Conservation (phyloP, 1,139 yeast genomes). For the Ogataea hybrid region DNA sequence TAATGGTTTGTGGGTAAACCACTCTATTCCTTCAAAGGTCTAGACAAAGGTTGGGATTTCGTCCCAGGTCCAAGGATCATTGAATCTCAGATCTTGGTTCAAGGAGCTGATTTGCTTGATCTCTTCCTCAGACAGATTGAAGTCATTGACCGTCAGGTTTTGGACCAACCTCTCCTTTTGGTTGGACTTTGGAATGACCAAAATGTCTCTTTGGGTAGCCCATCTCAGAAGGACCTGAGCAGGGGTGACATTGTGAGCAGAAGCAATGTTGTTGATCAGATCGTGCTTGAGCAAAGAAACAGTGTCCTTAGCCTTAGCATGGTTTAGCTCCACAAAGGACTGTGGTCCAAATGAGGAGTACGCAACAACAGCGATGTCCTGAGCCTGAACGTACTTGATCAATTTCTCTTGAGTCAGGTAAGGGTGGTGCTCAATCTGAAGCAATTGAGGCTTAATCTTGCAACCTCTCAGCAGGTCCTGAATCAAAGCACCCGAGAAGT, state of each 20-base stretch:
- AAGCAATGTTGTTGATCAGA: conserved; percentile 51
- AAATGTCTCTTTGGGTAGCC: conserved; percentile 74
- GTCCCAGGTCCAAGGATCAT: conserved; percentile 82
- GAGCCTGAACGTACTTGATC: conserved; percentile 57
- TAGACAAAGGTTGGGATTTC: conserved; percentile 48
- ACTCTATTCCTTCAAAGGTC: neutral
- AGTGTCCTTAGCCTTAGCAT: conserved; percentile 49
- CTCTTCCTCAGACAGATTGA: conserved; percentile 53
- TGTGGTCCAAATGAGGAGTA: conserved; percentile 87
- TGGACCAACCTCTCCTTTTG: conserved; percentile 56
- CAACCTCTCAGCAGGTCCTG: conserved; percentile 74
- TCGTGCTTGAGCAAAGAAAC: conserved; percentile 57
- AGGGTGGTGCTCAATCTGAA: conserved; percentile 93
- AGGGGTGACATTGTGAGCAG: conserved; percentile 47
- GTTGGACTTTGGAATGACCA: conserved; percentile 74
- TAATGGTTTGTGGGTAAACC: no score
- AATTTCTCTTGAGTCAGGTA: conserved; percentile 76
- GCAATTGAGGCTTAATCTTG: conserved; percentile 70
- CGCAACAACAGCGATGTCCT: conserved; percentile 71
- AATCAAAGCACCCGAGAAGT: conserved; percentile 73
- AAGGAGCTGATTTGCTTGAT: conserved; percentile 50
- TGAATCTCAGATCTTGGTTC: conserved; percentile 73
- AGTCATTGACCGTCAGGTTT: conserved; percentile 57
- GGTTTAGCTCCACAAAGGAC: conserved; percentile 63
- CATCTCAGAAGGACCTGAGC: conserved; percentile 73